Evolutionary conservation across 768 basidiomycete species (phyloP).

Genomic region (Tulasnella sp.): DNA sequence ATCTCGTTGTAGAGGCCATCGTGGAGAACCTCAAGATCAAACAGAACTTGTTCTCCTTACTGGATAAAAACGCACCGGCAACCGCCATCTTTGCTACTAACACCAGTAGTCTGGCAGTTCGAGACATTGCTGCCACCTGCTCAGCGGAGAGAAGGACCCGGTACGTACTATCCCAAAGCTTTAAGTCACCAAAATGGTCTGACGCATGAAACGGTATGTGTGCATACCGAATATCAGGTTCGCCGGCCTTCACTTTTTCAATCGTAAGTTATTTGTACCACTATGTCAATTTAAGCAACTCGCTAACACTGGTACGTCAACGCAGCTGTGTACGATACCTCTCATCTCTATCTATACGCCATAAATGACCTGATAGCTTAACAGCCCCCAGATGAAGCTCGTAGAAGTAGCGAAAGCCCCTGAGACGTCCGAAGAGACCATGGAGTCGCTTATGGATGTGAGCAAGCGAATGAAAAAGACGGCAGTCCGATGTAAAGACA

Average conservation of each 20-base stretch:
- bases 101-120: slow-evolving; percentile 30
- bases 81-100: slow-evolving; percentile 33
- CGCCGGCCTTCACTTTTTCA: slow-evolving; percentile 34
- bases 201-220: too few species aligned
- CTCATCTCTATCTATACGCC: not conserved
- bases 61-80: slow-evolving; percentile 27
- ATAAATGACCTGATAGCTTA: not conserved
- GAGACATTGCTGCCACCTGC: slow-evolving; percentile 29
- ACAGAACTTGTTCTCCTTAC: slow-evolving; percentile 29
- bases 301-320: not conserved
- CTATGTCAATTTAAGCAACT: not conserved
- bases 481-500: slow-evolving; percentile 33
- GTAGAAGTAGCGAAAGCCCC: slow-evolving; percentile 32
- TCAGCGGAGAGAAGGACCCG: slow-evolving; percentile 21
- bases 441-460: slow-evolving; percentile 27
- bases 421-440: slow-evolving; percentile 28
- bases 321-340: slow-evolving; percentile 17
- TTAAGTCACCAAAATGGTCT: too few species aligned
- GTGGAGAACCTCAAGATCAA: slow-evolving; percentile 34
- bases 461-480: slow-evolving; percentile 30
- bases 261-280: slow-evolving; percentile 26
- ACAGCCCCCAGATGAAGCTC: slow-evolving; percentile 28
- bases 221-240: slow-evolving; percentile 23
- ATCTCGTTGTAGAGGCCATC: slow-evolving; percentile 35
- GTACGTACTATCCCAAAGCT: not conserved